phyloP scores from a whole-genome alignment of 2,329 filamentous ascomycete species.

The Penicillium sp. region DNA sequence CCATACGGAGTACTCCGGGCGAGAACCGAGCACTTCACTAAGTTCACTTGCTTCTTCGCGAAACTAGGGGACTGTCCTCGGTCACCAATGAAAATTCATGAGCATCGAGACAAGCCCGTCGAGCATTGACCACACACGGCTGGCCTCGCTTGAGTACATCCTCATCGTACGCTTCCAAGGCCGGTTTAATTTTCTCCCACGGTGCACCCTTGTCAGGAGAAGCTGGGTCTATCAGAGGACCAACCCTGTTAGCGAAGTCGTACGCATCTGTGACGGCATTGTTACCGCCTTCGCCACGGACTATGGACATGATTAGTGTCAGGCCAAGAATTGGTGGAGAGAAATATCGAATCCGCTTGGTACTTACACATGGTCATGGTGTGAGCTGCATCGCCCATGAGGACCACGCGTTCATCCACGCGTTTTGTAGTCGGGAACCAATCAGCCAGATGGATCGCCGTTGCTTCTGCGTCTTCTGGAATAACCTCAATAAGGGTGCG shows the following conservation, averaged over 20 bases:
- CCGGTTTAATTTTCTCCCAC: constrained; percentile 13
- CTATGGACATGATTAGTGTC: constrained; percentile 27
- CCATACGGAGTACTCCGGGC: no score
- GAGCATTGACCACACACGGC: constrained; percentile 48
- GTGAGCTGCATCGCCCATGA: constrained; percentile 56
- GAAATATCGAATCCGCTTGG: background rate
- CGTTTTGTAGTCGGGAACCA: constrained; percentile 40
- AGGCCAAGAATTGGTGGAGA: background rate
- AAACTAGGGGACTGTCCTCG: constrained; percentile 34
- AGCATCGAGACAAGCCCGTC: constrained; percentile 54
- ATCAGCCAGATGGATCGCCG: constrained; percentile 48
- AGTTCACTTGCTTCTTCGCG: constrained; percentile 19
- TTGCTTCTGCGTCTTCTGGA: constrained; percentile 40
- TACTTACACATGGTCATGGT: constrained; percentile 59
- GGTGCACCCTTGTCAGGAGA: background rate
- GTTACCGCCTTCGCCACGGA: constrained; percentile 56
- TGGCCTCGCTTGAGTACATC: constrained; percentile 42
- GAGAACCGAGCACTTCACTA: background rate
- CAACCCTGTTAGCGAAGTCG: constrained; percentile 38
- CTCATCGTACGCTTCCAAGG: constrained; percentile 39
- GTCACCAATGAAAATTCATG: constrained; percentile 48
- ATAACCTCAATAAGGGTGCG: constrained; percentile 40
- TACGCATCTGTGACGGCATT: constrained; percentile 53
- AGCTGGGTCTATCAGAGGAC: constrained; percentile 15
- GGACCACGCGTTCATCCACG: constrained; percentile 38